Evolutionary conservation across 2,329 filamentous ascomycete species (phyloP), one percentile per base, ranked within the genome.

Genomic region (Penicillium sp.): DNA sequence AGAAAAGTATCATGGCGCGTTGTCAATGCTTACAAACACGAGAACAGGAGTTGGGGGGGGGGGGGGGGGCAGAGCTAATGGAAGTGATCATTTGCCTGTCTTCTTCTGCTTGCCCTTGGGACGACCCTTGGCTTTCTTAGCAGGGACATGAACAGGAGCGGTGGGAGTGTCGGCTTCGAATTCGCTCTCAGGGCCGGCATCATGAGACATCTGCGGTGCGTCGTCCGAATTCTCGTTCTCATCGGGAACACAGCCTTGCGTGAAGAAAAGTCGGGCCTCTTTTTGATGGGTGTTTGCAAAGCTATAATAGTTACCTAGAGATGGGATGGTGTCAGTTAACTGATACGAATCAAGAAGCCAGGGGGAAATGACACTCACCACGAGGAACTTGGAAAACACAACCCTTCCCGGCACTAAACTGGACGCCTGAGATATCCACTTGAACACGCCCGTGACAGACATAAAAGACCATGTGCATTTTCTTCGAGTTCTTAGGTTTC

Each of bases 391-490:
- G 92, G 83, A 91, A 97, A 74, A 92, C 89, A 52, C 93, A 93
- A 40, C 93, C 92, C 65, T 89, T 91, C 38, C 87, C 86, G 62
- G 96, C 92, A 55, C 88, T 86, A 72, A 99, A 97, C 57, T 75
- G 73, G 7, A 78, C 72, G 5, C 74, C 75, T 7, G 72, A 74
- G 13, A 78, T 89, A 29, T 86, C 89, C 21, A 96, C 92, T 63
- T 86, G 81, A 21, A 97, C 91, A 62, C 89, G 87, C 23, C 94
- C 94, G 44, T 84, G 83, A 65, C 91, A 88, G 31, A 99, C 89
- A 67, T 96, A 97, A 74, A 97, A 97, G 1, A 90, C 87, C 88
- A 99, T 94, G 71, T 97, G 92, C 91, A 97, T 97, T 78, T 90
- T 92, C 61, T 93, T 84, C 36, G 90, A 89, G 75, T 97, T 97